Evolutionary conservation across 768 basidiomycete genomes (phyloP).

Genomic region (Boletus vermiculosoides): DNA sequence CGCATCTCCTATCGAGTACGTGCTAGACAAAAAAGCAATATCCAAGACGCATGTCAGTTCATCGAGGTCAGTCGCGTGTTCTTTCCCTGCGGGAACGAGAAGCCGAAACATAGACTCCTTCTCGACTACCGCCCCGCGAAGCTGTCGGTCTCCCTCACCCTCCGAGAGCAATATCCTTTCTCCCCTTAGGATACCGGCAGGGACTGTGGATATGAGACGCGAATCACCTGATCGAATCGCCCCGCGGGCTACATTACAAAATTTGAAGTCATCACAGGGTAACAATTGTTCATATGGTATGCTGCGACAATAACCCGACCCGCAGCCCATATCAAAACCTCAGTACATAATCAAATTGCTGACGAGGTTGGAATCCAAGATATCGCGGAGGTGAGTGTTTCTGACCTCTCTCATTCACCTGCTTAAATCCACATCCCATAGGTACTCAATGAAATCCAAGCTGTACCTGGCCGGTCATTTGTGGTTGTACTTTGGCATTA

Average conservation of each 20-base stretch:
- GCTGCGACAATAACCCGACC: background rate
- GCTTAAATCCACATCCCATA: conserved; percentile 19
- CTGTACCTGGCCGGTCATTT: conserved; percentile 29
- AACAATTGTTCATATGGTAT: background rate
- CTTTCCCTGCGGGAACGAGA: background rate
- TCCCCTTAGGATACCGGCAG: conserved; percentile 14
- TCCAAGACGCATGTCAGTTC: background rate
- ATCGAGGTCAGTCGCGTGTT: conserved; percentile 8
- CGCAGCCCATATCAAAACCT: background rate
- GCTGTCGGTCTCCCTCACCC: background rate
- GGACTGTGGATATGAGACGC: background rate
- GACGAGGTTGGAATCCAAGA: conserved; percentile 25
- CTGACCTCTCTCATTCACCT: background rate
- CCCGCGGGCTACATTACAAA: conserved; percentile 3
- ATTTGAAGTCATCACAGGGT: conserved; percentile 8
- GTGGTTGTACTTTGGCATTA: background rate
- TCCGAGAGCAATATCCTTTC: conserved; percentile 14
- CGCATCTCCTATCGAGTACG: conserved; percentile 27
- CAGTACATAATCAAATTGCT: background rate
- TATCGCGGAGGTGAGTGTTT: conserved; percentile 44
- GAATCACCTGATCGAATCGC: conserved; percentile 1
- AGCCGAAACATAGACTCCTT: background rate
- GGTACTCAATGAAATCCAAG: conserved; percentile 51
- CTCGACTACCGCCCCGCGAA: background rate
- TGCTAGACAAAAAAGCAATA: conserved; percentile 3